Evolutionary conservation across 805 yeast species (phyloP), one percentile per base, ranked within the genome.

Genomic region (Suhomyces kilbournensis): DNA sequence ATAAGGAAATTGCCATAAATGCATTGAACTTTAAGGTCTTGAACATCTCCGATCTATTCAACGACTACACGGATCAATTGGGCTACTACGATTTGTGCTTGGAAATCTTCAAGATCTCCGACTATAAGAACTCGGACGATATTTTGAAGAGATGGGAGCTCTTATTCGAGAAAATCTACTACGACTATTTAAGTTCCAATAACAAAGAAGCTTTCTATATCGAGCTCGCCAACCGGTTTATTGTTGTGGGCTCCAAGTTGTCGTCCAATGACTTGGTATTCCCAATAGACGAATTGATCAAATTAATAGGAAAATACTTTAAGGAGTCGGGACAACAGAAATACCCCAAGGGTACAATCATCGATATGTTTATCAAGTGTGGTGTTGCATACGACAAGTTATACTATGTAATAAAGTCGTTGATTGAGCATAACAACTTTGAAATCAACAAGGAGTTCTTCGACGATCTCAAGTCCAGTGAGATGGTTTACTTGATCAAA

Each of bases 51-150:
- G 94, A 88, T 53, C 72, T 94, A 49, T 93, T 84, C 75, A 93
- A 94, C 70, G 86, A 83, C 56, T 93, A 79, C 68, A 90, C 96
- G 10, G 92, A 88, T 60, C 96, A 96, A 22, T 73, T 92, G 55
- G 93, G 93, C 6, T 93, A 92, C 64, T 84, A 85, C 68, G 96
- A 89, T 59, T 76, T 93, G 48, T 87, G 96, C 55, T 75, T 92
- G 53, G 69, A 82, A 40, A 84, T 91, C 14, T 89, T 88, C 75
- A 88, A 89, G 63, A 81, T 87, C 12, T 85, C 97, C 2, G 97
- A 93, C 63, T 86, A 86, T 68, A 82, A 93, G 63, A 89, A 89
- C 62, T 78, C 85, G 10, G 96, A 89, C 58, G 97, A 89, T 65
- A 87, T 93, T 50, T 71, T 84, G 58, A 80, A 83, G 51, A 84